These are phyloP conservation scores for Drosera spatulata DNA, from an alignment of 179 eudicot species.

Conservation along the genomic window DNA sequence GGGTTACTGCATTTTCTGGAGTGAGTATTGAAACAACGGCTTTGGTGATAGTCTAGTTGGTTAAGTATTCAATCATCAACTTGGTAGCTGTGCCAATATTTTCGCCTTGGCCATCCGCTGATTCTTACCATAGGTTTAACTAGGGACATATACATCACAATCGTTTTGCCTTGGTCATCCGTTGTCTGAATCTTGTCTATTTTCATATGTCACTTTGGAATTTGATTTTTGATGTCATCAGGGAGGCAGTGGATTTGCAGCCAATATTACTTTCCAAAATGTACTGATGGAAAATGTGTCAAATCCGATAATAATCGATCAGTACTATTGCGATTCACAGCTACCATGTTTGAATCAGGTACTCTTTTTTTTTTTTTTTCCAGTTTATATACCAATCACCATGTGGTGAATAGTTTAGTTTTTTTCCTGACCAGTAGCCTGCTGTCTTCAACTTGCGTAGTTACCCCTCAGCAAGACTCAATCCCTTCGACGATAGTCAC, in stretches of 20 bases:
- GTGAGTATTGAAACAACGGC: no score
- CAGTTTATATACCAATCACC: not conserved
- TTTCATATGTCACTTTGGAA: not conserved
- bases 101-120: no score
- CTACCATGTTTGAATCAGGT: conserved; percentile 76
- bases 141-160: no score
- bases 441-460: not conserved
- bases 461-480: no score
- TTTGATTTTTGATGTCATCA: conserved; percentile 13
- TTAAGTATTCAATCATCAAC: no score
- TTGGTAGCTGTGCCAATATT: no score
- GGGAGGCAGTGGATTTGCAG: conserved; percentile 84
- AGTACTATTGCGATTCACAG: conserved; percentile 73
- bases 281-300: conserved; percentile 77
- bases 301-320: conserved; percentile 90
- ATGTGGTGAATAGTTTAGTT: not conserved
- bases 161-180: no score
- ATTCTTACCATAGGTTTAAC: no score
- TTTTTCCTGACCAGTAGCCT: not conserved
- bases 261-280: conserved; percentile 48
- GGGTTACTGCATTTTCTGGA: not conserved
- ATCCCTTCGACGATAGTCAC: no score
- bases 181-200: no score
- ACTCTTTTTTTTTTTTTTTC: not conserved
- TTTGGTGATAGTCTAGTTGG: no score